Percentiles rank a stretch among this genome's conserved stretches.
Evolutionary conservation across 2,329 filamentous ascomycete species (phyloP).

Genomic region (Alternaria sp.): DNA sequence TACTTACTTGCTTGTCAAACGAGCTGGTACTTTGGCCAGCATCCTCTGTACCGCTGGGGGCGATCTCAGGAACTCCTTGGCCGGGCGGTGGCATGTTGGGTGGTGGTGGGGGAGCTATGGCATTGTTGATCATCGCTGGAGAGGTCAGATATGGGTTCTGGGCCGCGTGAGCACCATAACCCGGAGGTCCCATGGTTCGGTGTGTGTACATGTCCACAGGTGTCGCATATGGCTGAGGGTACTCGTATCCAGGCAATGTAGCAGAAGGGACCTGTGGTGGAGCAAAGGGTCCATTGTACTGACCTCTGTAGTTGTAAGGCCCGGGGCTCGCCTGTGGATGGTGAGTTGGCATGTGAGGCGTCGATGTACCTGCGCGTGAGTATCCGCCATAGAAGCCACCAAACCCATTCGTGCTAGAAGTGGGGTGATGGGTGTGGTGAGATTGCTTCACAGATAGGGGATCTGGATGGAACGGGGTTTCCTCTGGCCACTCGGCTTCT

Average conservation of each 20-base stretch:
- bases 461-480: conserved; percentile 74
- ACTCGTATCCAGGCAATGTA: conserved; percentile 39
- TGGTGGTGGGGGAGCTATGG: conserved; percentile 34
- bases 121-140: conserved; percentile 41
- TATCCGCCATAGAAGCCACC: conserved; percentile 48
- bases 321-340: conserved; percentile 50
- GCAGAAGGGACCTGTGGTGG: conserved; percentile 44
- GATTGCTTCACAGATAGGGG: conserved; percentile 58
- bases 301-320: conserved; percentile 47
- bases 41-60: conserved; percentile 30
- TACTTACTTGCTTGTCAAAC: conserved; percentile 54
- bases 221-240: conserved; percentile 41
- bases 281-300: conserved; percentile 49
- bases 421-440: conserved; percentile 43
- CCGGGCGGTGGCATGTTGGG: conserved; percentile 32
- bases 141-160: conserved; percentile 45
- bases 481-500: conserved; percentile 78
- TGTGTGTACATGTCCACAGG: conserved; percentile 44
- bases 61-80: conserved; percentile 30
- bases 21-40: conserved; percentile 45
- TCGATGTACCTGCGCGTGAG: conserved; percentile 50
- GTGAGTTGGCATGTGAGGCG: conserved; percentile 48
- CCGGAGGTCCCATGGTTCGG: conserved; percentile 44
- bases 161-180: conserved; percentile 36
- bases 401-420: conserved; percentile 37